These are phyloP conservation scores for Cylindrotheca closterium DNA, from an alignment of 108 stramenopile genomes.

Conservation along the genomic window DNA sequence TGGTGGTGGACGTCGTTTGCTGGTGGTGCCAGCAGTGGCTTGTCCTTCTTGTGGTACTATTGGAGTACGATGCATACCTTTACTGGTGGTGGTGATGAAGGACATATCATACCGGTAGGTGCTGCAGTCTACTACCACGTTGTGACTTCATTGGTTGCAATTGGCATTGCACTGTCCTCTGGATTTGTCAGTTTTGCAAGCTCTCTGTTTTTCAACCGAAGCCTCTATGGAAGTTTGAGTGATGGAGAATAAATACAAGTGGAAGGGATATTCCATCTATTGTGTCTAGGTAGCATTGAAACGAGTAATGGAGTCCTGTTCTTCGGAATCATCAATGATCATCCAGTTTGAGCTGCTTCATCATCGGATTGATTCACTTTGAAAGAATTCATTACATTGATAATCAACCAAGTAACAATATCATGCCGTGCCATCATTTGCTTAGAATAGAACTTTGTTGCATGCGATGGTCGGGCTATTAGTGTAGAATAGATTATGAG, in stretches of 20 bases:
- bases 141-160: not conserved
- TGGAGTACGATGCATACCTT: not conserved
- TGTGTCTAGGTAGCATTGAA: too few relatives aligned
- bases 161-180: not conserved
- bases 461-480: too few relatives aligned
- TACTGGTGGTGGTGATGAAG: not conserved
- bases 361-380: too few relatives aligned
- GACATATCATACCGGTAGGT: not conserved
- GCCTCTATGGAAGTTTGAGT: not conserved
- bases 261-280: too few relatives aligned
- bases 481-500: too few relatives aligned
- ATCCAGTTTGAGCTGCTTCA: too few relatives aligned
- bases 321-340: too few relatives aligned
- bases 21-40: conserved; percentile 68
- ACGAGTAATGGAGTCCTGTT: too few relatives aligned
- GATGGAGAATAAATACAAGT: not conserved
- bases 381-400: too few relatives aligned
- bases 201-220: not conserved
- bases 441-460: too few relatives aligned
- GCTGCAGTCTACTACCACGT: not conserved
- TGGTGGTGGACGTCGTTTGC: conserved; percentile 94
- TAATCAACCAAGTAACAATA: too few relatives aligned
- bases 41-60: conserved; percentile 32
- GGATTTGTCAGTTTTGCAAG: not conserved
- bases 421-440: too few relatives aligned